Percentiles rank a stretch among this genome's conserved stretches.
Conservation (phyloP, 768 basidiomycete species). For the Pisolithus orientalis region DNA sequence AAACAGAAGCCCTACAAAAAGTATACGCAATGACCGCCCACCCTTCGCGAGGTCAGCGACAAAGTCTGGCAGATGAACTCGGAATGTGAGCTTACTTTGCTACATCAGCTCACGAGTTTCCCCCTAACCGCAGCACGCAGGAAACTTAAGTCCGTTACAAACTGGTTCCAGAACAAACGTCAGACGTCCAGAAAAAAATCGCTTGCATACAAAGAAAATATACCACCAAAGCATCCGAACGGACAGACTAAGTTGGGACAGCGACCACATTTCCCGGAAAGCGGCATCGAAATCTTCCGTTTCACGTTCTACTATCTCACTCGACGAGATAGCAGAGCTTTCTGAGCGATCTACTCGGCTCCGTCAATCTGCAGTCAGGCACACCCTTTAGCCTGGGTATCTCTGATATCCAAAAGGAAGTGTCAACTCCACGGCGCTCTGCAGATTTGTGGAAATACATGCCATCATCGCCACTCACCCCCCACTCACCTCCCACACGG, state of each 20-base stretch:
- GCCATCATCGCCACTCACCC: constrained; percentile 20
- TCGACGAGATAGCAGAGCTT: constrained; percentile 25
- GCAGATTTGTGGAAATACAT: constrained; percentile 26
- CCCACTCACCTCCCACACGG: constrained; percentile 13
- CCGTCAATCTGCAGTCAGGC: constrained; percentile 4
- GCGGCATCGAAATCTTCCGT: constrained; percentile 8
- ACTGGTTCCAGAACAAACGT: constrained; percentile 82
- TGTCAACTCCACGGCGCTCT: constrained; percentile 5
- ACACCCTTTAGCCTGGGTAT: constrained; percentile 25
- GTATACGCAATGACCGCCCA: constrained; percentile 33
- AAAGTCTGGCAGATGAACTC: constrained; percentile 31
- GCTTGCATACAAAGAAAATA: constrained; percentile 18
- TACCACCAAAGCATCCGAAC: constrained; percentile 3
- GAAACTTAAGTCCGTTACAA: constrained; percentile 65
- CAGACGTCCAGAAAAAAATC: constrained; percentile 36
- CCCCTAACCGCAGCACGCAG: constrained; percentile 26
- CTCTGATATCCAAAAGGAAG: constrained; percentile 4
- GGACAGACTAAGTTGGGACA: constrained; percentile 3
- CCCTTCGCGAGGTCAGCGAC: constrained; percentile 38
- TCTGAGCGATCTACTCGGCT: constrained; percentile 21
- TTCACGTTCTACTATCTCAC: constrained; percentile 23
- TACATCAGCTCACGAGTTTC: background rate
- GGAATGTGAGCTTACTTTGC: constrained; percentile 27
- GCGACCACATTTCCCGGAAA: constrained; percentile 1
- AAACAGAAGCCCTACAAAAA: constrained; percentile 29